Evolutionary conservation across 306 rosid species (phyloP).

Genomic region (Prunus persica): Prunus_persica_NCBIv2 NC_034013.1:15966001-15966500

Average conservation of each 20-base stretch:
- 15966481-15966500: background rate
- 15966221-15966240: slow-evolving; percentile 63
- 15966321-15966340: slow-evolving; percentile 70
- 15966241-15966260: slow-evolving; percentile 63
- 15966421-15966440: background rate
- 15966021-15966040: too few relatives aligned
- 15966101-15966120: slow-evolving; percentile 62
- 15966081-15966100: background rate
- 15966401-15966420: slow-evolving; percentile 1
- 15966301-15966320: slow-evolving; percentile 84
- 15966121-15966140: slow-evolving; percentile 41
- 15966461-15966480: background rate
- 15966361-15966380: slow-evolving; percentile 8
- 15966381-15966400: slow-evolving; percentile 18
- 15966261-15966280: slow-evolving; percentile 76
- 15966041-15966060: background rate
- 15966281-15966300: slow-evolving; percentile 78
- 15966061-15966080: background rate
- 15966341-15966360: slow-evolving; percentile 23
- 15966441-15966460: background rate
- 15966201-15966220: slow-evolving; percentile 70
- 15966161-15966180: slow-evolving; percentile 68
- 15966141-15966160: slow-evolving; percentile 79
- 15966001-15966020: background rate
- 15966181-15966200: slow-evolving; percentile 51